Evolutionary conservation across 345 rosid species (phyloP).

Genomic region (Mangifera indica): DNA sequence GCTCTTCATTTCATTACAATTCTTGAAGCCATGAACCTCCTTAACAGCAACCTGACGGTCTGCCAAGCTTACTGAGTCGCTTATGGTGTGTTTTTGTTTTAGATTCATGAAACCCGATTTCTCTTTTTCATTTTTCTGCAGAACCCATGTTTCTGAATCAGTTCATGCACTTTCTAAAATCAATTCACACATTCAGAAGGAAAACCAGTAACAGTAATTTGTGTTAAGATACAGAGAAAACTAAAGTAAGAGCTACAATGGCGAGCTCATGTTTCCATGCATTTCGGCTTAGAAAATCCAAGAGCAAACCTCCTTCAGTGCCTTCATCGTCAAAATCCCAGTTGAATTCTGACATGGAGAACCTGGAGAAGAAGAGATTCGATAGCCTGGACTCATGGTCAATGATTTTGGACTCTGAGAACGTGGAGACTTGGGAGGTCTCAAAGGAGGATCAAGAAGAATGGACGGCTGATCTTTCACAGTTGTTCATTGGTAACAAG

Average conservation of each 20-base stretch:
- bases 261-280: conserved; percentile 71
- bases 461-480: conserved; percentile 99
- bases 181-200: conserved; percentile 93
- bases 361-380: conserved; percentile 85
- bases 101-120: conserved; percentile 55
- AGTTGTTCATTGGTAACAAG: conserved; percentile 92
- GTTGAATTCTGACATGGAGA: conserved; percentile 59
- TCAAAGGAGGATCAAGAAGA: conserved; percentile 87
- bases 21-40: conserved; percentile 33
- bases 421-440: conserved; percentile 91
- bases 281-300: conserved; percentile 58
- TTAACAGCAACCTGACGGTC: neutral
- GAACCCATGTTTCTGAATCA: conserved; percentile 89
- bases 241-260: conserved; percentile 35
- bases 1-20: conserved; percentile 5
- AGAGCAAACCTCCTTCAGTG: conserved; percentile 38
- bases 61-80: too few relatives aligned
- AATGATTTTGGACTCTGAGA: conserved; percentile 92
- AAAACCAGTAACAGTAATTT: conserved; percentile 17
- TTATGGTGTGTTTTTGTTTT: conserved; percentile 21
- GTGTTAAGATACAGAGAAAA: too few relatives aligned
- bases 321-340: conserved; percentile 61
- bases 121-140: conserved; percentile 26
- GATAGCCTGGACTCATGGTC: conserved; percentile 99
- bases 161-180: conserved; percentile 95